A percentile compares a stretch with the other conserved stretches of the same genome.
phyloP scores from a whole-genome alignment of 2,329 filamentous ascomycete genomes.

The Lasiodiplodia sp. region DNA sequence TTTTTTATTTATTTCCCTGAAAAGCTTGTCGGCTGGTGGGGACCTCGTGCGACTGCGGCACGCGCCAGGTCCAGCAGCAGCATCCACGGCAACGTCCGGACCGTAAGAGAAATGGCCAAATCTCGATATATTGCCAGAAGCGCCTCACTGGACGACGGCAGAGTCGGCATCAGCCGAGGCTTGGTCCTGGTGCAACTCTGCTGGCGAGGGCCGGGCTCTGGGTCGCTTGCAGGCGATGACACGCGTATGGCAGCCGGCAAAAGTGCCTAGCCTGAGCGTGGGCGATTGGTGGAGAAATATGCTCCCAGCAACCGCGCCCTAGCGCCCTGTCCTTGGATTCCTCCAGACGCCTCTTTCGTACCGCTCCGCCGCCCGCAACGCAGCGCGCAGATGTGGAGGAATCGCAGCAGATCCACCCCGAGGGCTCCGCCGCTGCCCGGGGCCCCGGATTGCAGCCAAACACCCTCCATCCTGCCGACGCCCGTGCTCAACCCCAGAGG shows the following conservation, averaged over 20 bases:
- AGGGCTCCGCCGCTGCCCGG: slow-evolving; percentile 7
- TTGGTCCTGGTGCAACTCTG: neutral
- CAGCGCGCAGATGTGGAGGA: neutral
- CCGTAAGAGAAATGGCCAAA: neutral
- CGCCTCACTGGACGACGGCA: neutral
- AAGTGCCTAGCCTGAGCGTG: neutral
- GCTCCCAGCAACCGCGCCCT: neutral
- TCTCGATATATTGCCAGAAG: neutral
- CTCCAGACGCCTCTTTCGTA: slow-evolving; percentile 13
- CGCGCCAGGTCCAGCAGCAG: neutral
- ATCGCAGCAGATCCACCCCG: slow-evolving; percentile 15
- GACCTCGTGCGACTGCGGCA: slow-evolving; percentile 1
- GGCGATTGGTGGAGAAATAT: slow-evolving; percentile 19
- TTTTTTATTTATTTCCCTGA: neutral
- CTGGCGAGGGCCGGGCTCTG: slow-evolving; percentile 13
- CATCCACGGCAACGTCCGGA: neutral
- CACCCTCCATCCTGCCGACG: neutral
- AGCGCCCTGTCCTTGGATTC: neutral
- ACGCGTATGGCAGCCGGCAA: slow-evolving; percentile 11
- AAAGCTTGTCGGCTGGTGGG: neutral
- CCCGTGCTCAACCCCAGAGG: slow-evolving; percentile 10
- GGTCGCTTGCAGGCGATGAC: slow-evolving; percentile 14
- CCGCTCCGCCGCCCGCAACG: neutral
- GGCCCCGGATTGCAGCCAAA: slow-evolving; percentile 24
- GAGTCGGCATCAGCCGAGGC: slow-evolving; percentile 6